Evolutionary conservation across 2,329 filamentous ascomycete genomes (phyloP).

Genomic region (Epichloe gansuensis): DNA sequence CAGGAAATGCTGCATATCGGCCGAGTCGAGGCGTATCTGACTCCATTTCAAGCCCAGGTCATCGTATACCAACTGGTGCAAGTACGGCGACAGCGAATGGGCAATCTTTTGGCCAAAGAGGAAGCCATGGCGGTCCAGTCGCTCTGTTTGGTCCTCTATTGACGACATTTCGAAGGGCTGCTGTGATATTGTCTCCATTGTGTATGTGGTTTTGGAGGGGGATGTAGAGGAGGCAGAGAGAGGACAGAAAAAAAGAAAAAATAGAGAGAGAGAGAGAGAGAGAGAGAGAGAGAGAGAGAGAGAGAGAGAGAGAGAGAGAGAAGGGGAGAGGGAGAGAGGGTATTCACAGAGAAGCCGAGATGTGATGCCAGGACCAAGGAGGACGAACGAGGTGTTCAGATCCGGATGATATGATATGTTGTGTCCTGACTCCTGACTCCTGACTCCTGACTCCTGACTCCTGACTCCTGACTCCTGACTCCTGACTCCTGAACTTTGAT

Average conservation of each 20-base stretch:
- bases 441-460: no score
- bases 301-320: background rate
- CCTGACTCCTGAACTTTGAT: no score
- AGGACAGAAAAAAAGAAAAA: background rate
- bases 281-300: background rate
- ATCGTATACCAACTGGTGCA: conserved; percentile 43
- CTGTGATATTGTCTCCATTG: background rate
- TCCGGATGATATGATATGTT: no score
- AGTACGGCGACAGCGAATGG: conserved; percentile 41
- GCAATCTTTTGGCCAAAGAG: conserved; percentile 46
- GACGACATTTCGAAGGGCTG: background rate
- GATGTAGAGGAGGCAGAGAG: background rate
- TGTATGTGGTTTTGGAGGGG: background rate
- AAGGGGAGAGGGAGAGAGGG: background rate
- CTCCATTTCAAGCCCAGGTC: conserved; percentile 37
- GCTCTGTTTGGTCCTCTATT: conserved; percentile 9
- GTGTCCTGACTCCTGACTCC: no score
- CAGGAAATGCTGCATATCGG: conserved; percentile 36
- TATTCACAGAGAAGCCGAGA: no score
- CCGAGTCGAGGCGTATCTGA: conserved; percentile 40
- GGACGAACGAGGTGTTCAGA: no score
- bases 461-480: no score
- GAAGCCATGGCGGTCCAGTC: conserved; percentile 35
- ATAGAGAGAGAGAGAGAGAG: background rate
- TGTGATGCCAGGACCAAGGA: background rate